Percentiles rank a stretch among this genome's conserved stretches.
Conservation (phyloP, 2,329 filamentous ascomycete species). For the Colletotrichum ledebouriae region DNA sequence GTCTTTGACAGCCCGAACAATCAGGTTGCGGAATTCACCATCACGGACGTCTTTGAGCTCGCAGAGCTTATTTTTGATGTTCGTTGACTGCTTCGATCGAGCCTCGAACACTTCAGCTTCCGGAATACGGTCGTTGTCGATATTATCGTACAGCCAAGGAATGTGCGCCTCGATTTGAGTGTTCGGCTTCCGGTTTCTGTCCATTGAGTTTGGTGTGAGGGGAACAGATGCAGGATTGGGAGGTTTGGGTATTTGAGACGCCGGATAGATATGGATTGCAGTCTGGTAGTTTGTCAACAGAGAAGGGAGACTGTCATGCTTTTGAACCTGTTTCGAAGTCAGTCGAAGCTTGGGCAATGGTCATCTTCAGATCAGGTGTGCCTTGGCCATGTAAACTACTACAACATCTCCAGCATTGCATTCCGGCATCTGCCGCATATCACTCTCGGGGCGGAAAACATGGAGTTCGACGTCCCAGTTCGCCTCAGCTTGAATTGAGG, state of each 20-base stretch:
- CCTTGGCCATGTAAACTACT: conserved; percentile 70
- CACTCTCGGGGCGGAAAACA: conserved; percentile 67
- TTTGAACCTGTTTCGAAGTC: conserved; percentile 56
- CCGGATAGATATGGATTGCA: conserved; percentile 60
- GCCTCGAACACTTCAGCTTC: conserved; percentile 57
- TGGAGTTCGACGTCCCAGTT: conserved; percentile 61
- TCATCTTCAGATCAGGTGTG: conserved; percentile 48
- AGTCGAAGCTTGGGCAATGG: conserved; percentile 11
- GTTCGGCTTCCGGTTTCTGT: conserved; percentile 43
- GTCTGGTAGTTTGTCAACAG: conserved; percentile 60
- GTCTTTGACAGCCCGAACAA: conserved; percentile 76
- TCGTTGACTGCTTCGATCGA: conserved; percentile 55
- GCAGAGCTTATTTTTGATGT: conserved; percentile 69
- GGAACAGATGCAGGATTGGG: conserved; percentile 49
- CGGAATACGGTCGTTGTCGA: conserved; percentile 61
- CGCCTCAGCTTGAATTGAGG: conserved; percentile 60
- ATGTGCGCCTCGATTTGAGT: conserved; percentile 57
- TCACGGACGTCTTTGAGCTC: conserved; percentile 74
- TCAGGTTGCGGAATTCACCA: conserved; percentile 74
- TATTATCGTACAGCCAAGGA: conserved; percentile 60
- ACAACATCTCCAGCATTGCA: conserved; percentile 72
- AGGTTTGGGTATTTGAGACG: conserved; percentile 55
- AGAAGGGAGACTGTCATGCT: conserved; percentile 52
- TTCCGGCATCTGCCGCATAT: conserved; percentile 60
- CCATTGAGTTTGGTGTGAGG: conserved; percentile 42